phyloP scores from a whole-genome alignment of 495 filamentous ascomycete species.

The Cercophora scortea region DNA sequence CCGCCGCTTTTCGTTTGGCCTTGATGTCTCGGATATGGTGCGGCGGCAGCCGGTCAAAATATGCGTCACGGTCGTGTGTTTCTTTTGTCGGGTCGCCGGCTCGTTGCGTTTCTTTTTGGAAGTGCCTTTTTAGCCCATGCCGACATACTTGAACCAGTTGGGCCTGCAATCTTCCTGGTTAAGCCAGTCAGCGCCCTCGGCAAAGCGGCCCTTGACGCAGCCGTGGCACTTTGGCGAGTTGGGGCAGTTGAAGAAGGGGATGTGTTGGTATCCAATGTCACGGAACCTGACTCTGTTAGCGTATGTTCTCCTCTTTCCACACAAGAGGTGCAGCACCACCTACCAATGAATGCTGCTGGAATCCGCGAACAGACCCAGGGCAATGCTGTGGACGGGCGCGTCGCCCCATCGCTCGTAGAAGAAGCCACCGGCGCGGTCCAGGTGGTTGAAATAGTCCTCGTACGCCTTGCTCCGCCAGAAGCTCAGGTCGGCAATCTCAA shows the following conservation, averaged over 20 bases:
- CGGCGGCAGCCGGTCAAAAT: too few relatives aligned
- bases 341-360: conserved; percentile 90
- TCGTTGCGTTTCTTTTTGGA: neutral
- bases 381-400: conserved; percentile 94
- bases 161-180: conserved; percentile 91
- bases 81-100: too few relatives aligned
- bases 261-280: conserved; percentile 97
- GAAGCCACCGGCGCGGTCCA: conserved; percentile 92
- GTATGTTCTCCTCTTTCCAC: neutral
- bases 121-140: conserved; percentile 53
- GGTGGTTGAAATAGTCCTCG: conserved; percentile 91
- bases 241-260: conserved; percentile 97
- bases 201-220: conserved; percentile 77
- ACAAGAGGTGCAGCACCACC: conserved; percentile 19
- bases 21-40: too few relatives aligned
- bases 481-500: conserved; percentile 91
- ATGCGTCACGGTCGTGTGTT: too few relatives aligned
- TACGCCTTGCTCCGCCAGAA: conserved; percentile 93
- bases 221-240: conserved; percentile 91
- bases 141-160: conserved; percentile 92
- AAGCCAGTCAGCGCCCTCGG: conserved; percentile 76
- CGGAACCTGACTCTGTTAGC: conserved; percentile 66
- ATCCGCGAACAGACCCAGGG: conserved; percentile 90
- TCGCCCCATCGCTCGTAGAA: conserved; percentile 99
- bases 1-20: too few relatives aligned